Conservation (phyloP, 2,329 filamentous ascomycete species). For the Monosporascus sp. region DNA sequence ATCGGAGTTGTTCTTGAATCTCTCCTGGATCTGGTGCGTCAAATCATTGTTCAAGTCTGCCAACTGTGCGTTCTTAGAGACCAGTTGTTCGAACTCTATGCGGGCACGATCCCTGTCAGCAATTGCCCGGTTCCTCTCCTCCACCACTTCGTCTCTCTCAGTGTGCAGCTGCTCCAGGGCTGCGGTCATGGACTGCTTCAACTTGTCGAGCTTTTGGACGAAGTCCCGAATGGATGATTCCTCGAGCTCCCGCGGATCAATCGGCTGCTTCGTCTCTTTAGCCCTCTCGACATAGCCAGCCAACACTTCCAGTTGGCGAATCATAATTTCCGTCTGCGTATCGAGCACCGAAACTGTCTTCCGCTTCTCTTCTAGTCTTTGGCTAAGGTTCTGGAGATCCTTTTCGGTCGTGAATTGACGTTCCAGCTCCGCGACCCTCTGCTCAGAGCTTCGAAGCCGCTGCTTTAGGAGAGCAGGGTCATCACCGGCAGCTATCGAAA, state of each 20-base stretch:
- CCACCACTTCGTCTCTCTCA: constrained; percentile 75
- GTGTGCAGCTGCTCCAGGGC: constrained; percentile 56
- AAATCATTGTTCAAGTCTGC: constrained; percentile 94
- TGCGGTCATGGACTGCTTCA: constrained; percentile 55
- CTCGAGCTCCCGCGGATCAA: constrained; percentile 79
- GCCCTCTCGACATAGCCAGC: constrained; percentile 83
- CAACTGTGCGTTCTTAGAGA: constrained; percentile 89
- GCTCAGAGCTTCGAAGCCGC: constrained; percentile 75
- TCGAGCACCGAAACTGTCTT: constrained; percentile 94
- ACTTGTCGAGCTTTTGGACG: constrained; percentile 65
- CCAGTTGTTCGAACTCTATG: constrained; percentile 92
- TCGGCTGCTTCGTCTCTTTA: constrained; percentile 73
- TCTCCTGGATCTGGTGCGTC: constrained; percentile 87
- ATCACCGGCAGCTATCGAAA: constrained; percentile 56
- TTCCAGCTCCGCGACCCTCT: constrained; percentile 81
- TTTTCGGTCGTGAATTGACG: constrained; percentile 66
- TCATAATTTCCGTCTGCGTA: constrained; percentile 91
- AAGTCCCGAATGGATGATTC: constrained; percentile 89
- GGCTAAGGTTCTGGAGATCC: constrained; percentile 72
- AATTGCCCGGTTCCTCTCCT: constrained; percentile 78
- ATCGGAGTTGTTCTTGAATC: constrained; percentile 74
- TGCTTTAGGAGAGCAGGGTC: constrained; percentile 65
- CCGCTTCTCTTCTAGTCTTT: constrained; percentile 83
- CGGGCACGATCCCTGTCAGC: constrained; percentile 89
- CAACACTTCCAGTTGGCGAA: constrained; percentile 83